phyloP scores from a whole-genome alignment of 2,329 filamentous ascomycete genomes.

The Calonectria hawksworthii region DNA sequence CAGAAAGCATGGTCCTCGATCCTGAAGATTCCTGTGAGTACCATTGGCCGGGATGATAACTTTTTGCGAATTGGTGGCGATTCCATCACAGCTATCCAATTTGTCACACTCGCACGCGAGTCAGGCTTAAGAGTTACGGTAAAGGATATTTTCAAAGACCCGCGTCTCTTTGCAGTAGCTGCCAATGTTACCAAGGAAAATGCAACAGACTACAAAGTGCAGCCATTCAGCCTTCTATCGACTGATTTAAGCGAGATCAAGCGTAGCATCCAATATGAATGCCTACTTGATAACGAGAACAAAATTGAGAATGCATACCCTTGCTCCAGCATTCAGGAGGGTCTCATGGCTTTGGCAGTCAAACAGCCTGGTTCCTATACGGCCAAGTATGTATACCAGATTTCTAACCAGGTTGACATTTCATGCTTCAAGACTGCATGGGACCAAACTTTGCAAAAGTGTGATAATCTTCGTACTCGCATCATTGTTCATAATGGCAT shows the following conservation, averaged over 20 bases:
- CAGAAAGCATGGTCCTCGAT: constrained; percentile 50
- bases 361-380: constrained; percentile 28
- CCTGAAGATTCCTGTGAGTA: constrained; percentile 47
- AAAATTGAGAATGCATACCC: constrained; percentile 52
- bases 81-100: constrained; percentile 40
- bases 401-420: not conserved
- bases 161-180: constrained; percentile 4
- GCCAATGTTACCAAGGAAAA: not conserved
- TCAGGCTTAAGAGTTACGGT: constrained; percentile 8
- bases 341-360: constrained; percentile 45
- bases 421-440: not conserved
- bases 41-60: not conserved
- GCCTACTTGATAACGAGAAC: not conserved
- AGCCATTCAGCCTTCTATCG: not conserved
- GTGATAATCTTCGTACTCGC: not conserved
- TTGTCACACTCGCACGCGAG: constrained; percentile 13
- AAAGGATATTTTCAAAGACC: constrained; percentile 16
- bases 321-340: constrained; percentile 52
- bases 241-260: not conserved
- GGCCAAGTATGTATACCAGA: constrained; percentile 7
- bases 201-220: not conserved
- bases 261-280: not conserved
- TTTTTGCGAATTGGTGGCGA: constrained; percentile 22
- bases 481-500: not conserved
- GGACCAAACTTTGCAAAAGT: not conserved